These are phyloP conservation scores for Amanita molliuscula DNA, from an alignment of 768 basidiomycete species.

Conservation along the genomic window DNA sequence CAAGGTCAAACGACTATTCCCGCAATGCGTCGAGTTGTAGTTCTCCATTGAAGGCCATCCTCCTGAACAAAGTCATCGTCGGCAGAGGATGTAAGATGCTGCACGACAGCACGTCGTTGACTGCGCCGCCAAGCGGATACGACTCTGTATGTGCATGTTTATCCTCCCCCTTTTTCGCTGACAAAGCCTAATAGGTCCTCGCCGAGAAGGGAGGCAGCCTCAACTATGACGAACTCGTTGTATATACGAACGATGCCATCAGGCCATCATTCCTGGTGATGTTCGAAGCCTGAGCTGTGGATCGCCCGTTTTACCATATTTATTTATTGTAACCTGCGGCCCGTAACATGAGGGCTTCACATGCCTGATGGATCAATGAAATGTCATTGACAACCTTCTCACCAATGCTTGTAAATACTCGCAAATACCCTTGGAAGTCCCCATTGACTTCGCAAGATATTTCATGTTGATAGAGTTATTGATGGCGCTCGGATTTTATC, in stretches of 20 bases:
- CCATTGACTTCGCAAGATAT: too few relatives aligned
- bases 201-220: slow-evolving; percentile 57
- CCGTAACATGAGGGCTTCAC: too few relatives aligned
- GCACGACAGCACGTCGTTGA: slow-evolving; percentile 44
- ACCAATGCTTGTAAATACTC: too few relatives aligned
- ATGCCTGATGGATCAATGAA: too few relatives aligned
- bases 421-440: too few relatives aligned
- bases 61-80: slow-evolving; percentile 68
- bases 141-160: slow-evolving; percentile 45
- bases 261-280: slow-evolving; percentile 62
- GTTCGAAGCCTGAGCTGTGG: slow-evolving; percentile 39
- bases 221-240: slow-evolving; percentile 64
- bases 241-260: slow-evolving; percentile 64
- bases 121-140: slow-evolving; percentile 49
- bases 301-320: not conserved
- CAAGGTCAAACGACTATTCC: slow-evolving; percentile 62
- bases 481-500: too few relatives aligned
- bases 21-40: slow-evolving; percentile 34
- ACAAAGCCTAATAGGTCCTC: slow-evolving; percentile 35
- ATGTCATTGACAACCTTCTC: too few relatives aligned
- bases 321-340: not conserved
- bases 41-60: slow-evolving; percentile 49
- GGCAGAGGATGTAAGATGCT: slow-evolving; percentile 61
- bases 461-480: too few relatives aligned
- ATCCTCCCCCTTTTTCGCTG: not conserved